Base-by-base conservation (phyloP, 208 protist genomes). In the Leishmania lainsoni region DNA sequence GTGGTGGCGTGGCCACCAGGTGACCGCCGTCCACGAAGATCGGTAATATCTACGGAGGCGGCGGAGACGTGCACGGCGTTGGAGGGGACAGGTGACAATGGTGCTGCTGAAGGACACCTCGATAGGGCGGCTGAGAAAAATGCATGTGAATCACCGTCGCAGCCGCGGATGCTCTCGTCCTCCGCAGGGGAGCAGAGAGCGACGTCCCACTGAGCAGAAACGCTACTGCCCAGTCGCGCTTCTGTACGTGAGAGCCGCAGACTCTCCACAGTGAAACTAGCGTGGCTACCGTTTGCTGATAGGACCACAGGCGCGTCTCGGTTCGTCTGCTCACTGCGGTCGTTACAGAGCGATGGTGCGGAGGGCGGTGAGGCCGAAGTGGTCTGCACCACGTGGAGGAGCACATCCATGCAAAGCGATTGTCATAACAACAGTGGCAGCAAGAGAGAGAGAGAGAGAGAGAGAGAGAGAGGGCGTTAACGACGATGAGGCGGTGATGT, bases 391-490 rank as follows among this genome's bases (percentile, higher is more conserved):
- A 76, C 70, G 32, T 81, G 69, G 16, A 81, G 70, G n/a, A 76
- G 70, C 22, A 81, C 78, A 70, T 81, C 70, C 78, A 81, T 81
- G 52, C 51, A 66, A 45, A 52, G 22, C 3, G 20, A 76, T n/a
- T 26, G 73, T 29, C 32, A 29, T 29, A 48, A 48, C 22, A 32
- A 42, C 70, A 9, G 29, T 45, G 42, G 42, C 42, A 45, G 42
- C 42, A 1, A 76, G 29, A 56, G n/a, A n/a, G n/a, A n/a, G n/a
- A n/a, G n/a, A n/a, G n/a, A 68, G 51, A 63, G n/a, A n/a, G n/a
- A n/a, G n/a, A n/a, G n/a, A n/a, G n/a, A n/a, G n/a, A n/a, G n/a
- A n/a, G n/a, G n/a, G 32, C 26, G 49, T 12, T 14, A 51, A 32
- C 42, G 29, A 2, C 39, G 2, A 12, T 76, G 29, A 32, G 26